These are phyloP conservation scores for Gryganskiella cystojenkinii DNA, from an alignment of 192 early-diverging fungal genomes.

Conservation along the genomic window DNA sequence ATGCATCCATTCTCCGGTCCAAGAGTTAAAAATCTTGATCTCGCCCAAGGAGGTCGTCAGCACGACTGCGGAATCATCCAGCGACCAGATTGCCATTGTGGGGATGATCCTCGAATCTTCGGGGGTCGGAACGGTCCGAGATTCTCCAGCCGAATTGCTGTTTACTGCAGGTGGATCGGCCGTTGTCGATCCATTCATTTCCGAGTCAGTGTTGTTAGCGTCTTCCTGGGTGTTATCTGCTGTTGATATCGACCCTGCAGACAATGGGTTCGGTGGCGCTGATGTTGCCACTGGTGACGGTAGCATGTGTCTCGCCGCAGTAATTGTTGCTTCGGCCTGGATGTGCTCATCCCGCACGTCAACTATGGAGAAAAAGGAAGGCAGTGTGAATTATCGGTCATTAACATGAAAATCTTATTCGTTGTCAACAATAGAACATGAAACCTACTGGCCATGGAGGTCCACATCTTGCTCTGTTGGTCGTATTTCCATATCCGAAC, in stretches of 20 bases:
- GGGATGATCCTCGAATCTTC: conserved; percentile 39
- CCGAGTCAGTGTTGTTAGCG: conserved; percentile 39
- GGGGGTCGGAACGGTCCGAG: neutral
- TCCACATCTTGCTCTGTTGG: conserved; percentile 65
- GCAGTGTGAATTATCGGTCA: neutral
- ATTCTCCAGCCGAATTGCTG: neutral
- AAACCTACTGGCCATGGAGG: conserved; percentile 61
- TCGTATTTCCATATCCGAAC: conserved; percentile 78
- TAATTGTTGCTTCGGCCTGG: conserved; percentile 50
- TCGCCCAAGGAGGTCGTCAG: conserved; percentile 76
- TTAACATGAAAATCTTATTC: neutral
- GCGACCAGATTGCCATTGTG: conserved; percentile 75
- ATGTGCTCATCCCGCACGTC: conserved; percentile 46
- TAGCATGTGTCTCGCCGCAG: conserved; percentile 47
- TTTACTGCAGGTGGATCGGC: conserved; percentile 15
- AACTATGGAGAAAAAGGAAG: conserved; percentile 13
- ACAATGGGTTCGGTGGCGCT: conserved; percentile 16
- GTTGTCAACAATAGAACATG: neutral
- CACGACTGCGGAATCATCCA: conserved; percentile 75
- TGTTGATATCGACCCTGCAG: neutral
- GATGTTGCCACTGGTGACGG: conserved; percentile 29
- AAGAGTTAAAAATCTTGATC: conserved; percentile 73
- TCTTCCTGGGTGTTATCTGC: conserved; percentile 15
- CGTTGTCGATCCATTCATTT: conserved; percentile 25
- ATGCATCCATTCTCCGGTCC: conserved; percentile 65